Base-by-base conservation (phyloP, 1,139 yeast genomes). In the Candida sp. region DNA sequence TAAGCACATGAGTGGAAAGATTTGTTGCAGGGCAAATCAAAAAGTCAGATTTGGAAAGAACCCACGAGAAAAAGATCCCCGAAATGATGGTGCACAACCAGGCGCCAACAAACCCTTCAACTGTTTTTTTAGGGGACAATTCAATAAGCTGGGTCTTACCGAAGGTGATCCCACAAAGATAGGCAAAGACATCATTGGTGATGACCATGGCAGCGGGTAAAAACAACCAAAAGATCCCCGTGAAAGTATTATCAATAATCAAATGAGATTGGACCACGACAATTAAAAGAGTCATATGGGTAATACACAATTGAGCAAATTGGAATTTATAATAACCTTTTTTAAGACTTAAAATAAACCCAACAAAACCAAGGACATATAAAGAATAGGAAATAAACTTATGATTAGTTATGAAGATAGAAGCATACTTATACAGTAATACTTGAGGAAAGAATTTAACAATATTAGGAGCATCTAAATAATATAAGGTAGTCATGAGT, bases 51-150 rank as follows among this genome's bases (percentile, higher is more conserved):
- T 80, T 77, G 36, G 87, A 73, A 50, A 90, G 72, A 41, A 85
- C 57, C 51, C 77, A 78, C 3, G 95, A 77, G 44, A 90, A 75
- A 8, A 83, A 42, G 36, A 87, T 66, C 2, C 95, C 90, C 48
- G 88, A 83, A 40, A 87, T 49, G 5, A 88, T 83, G 9, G 99
- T 93, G 62, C 95, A 91, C 41, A 89, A 68, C 99, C 99, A 93
- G 21, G 98, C 99, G 43, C 99, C 99, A 39, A 91, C 69, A 60
- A 93, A 93, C 3, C 99, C 99, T 68, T 93, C 99, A 23, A 91
- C 91, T 1, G 99, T 93, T 69, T 93, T 93, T 66, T 93, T 93
- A 42, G 99, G 99, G 12, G 97, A 88, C 51, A 93, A 88, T 45
- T 87, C 91, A 57, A 95, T 89, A 57, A 93, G 79, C 60, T 88